Evolutionary conservation across 2,329 filamentous ascomycete species (phyloP).

Genomic region (Thielaviopsis ethacetica): DNA sequence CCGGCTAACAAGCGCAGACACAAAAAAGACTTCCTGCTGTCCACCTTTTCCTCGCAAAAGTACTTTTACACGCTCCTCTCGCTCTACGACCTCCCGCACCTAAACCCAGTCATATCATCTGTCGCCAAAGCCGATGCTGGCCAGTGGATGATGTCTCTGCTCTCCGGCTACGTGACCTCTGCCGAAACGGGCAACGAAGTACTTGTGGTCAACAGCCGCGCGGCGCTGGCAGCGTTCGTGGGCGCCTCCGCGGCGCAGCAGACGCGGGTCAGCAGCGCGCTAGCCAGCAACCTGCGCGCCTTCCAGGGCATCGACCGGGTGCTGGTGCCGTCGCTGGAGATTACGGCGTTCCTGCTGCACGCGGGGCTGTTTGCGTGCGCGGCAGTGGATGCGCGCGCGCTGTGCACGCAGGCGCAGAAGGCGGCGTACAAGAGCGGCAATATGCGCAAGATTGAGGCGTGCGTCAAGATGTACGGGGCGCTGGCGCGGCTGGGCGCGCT

Average conservation of each 20-base stretch:
- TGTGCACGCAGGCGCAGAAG: constrained; percentile 60
- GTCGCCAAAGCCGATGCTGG: constrained; percentile 19
- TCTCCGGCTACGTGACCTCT: constrained; percentile 54
- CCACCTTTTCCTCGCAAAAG: constrained; percentile 38
- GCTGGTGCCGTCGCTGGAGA: constrained; percentile 58
- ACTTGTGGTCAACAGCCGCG: constrained; percentile 51
- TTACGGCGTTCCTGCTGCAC: constrained; percentile 63
- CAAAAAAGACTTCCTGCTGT: constrained; percentile 19
- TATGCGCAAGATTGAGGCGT: constrained; percentile 65
- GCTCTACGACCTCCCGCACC: constrained; percentile 23
- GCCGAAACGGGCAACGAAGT: constrained; percentile 66
- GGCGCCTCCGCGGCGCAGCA: constrained; percentile 21
- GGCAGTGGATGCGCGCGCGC: constrained; percentile 29
- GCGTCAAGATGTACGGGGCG: constrained; percentile 62
- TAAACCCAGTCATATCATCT: constrained; percentile 22
- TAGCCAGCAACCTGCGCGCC: constrained; percentile 36
- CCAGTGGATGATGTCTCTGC: constrained; percentile 33
- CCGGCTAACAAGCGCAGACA: constrained; percentile 20
- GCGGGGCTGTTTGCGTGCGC: constrained; percentile 29
- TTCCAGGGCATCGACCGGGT: constrained; percentile 50
- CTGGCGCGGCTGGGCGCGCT: constrained; percentile 30
- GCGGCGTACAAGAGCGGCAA: constrained; percentile 71
- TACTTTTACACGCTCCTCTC: constrained; percentile 42
- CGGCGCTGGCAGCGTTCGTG: constrained; percentile 44
- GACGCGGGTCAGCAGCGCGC: constrained; percentile 17